phyloP scores from a whole-genome alignment of 495 filamentous ascomycete species.

The Chaetomium tenue region DNA sequence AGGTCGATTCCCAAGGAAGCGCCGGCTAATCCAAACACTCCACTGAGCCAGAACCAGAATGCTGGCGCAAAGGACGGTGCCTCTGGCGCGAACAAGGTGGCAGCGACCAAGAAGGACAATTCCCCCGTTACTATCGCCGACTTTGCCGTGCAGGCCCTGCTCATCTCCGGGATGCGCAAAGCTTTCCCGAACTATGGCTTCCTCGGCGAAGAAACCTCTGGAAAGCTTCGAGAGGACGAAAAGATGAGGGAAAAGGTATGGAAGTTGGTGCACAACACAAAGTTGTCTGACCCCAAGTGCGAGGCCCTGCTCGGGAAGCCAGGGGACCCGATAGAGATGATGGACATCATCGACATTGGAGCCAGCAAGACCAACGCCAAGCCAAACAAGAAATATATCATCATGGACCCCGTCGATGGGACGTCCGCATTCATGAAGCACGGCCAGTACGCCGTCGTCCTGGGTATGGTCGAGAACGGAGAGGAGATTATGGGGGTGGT shows the following conservation, averaged over 20 bases:
- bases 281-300: neutral
- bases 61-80: too few relatives aligned
- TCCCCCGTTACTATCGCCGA: neutral
- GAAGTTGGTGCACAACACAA: neutral
- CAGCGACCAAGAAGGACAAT: neutral
- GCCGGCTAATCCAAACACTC: too few relatives aligned
- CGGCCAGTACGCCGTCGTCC: neutral
- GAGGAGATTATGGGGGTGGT: neutral
- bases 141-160: neutral
- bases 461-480: neutral
- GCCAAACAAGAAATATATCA: neutral
- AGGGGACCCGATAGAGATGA: neutral
- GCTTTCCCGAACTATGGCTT: neutral
- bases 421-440: neutral
- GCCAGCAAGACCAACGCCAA: neutral
- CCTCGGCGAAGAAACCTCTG: neutral
- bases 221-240: neutral
- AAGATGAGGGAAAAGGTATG: neutral
- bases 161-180: neutral
- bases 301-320: neutral
- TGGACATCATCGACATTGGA: neutral
- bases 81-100: too few relatives aligned
- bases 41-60: too few relatives aligned
- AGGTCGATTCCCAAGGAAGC: too few relatives aligned
- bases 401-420: constrained; percentile 1